These are phyloP conservation scores for Aureobasidium mangrovei DNA, from an alignment of 2,329 filamentous ascomycete species.

Conservation along the genomic window DNA sequence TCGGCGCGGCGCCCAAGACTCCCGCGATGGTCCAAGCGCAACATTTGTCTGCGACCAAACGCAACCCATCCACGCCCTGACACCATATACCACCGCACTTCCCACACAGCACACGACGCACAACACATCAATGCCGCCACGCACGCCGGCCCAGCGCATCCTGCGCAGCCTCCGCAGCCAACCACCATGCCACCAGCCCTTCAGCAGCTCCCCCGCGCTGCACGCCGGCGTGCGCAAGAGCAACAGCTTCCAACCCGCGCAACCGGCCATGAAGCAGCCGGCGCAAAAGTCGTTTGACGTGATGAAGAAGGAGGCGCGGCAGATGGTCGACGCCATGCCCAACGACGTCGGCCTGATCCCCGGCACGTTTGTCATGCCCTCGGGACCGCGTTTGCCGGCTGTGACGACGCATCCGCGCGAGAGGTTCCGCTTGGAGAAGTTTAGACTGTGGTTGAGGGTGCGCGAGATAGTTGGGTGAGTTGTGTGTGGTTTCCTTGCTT, in stretches of 20 bases:
- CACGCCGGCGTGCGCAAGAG: neutral
- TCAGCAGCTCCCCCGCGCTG: neutral
- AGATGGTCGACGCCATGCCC: conserved; percentile 24
- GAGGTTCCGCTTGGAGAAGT: conserved; percentile 16
- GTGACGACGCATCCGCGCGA: conserved; percentile 11
- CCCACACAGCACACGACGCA: neutral
- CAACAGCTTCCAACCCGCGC: neutral
- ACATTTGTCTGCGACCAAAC: too few relatives aligned
- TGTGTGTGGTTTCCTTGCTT: neutral
- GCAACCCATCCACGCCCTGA: too few relatives aligned
- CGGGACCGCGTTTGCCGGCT: conserved; percentile 20
- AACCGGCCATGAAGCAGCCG: conserved; percentile 23
- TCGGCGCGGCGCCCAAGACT: too few relatives aligned
- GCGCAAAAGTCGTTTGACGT: conserved; percentile 33
- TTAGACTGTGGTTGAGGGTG: neutral
- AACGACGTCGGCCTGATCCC: conserved; percentile 39
- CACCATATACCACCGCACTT: too few relatives aligned
- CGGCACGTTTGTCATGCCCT: conserved; percentile 29
- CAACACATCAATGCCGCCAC: neutral
- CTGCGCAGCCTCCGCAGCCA: neutral
- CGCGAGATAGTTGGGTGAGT: conserved; percentile 1
- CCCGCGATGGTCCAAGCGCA: too few relatives aligned
- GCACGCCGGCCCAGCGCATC: conserved; percentile 2
- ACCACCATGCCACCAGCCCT: neutral
- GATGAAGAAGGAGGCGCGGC: conserved; percentile 25